These are phyloP conservation scores for Pyrenophora tritici-repentis DNA, from an alignment of 2,329 filamentous ascomycete genomes.

Conservation along the genomic window DNA sequence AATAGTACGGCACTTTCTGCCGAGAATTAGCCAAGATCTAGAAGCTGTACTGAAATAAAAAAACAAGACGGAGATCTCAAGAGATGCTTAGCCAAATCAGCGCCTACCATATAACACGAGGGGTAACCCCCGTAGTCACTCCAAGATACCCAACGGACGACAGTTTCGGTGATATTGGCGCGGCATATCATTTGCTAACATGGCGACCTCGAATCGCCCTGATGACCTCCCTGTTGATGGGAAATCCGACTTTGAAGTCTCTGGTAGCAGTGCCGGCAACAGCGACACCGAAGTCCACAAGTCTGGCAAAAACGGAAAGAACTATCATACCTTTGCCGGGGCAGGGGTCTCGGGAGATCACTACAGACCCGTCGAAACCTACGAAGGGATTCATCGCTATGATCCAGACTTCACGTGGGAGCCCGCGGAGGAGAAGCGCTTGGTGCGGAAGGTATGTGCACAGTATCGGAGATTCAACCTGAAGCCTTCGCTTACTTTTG, in stretches of 20 bases:
- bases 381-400: slow-evolving; percentile 64
- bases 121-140: too few relatives aligned
- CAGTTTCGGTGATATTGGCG: background rate
- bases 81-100: too few relatives aligned
- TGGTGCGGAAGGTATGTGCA: slow-evolving; percentile 58
- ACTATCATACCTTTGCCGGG: slow-evolving; percentile 44
- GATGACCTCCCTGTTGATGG: slow-evolving; percentile 15
- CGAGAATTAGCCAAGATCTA: too few relatives aligned
- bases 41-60: too few relatives aligned
- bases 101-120: too few relatives aligned
- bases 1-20: too few relatives aligned
- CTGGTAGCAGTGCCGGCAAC: slow-evolving; percentile 20
- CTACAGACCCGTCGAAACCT: slow-evolving; percentile 60
- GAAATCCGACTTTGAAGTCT: slow-evolving; percentile 28
- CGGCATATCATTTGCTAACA: slow-evolving; percentile 10
- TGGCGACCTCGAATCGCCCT: slow-evolving; percentile 2
- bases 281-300: slow-evolving; percentile 23
- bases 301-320: slow-evolving; percentile 6
- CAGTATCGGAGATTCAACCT: background rate
- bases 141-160: too few relatives aligned
- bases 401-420: slow-evolving; percentile 64
- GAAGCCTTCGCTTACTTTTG: background rate
- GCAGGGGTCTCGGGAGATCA: slow-evolving; percentile 42
- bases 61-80: too few relatives aligned
- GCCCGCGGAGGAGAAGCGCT: slow-evolving; percentile 59